These are phyloP conservation scores for Lachnum nothofagi DNA, from an alignment of 2,329 filamentous ascomycete species.

Conservation along the genomic window DNA sequence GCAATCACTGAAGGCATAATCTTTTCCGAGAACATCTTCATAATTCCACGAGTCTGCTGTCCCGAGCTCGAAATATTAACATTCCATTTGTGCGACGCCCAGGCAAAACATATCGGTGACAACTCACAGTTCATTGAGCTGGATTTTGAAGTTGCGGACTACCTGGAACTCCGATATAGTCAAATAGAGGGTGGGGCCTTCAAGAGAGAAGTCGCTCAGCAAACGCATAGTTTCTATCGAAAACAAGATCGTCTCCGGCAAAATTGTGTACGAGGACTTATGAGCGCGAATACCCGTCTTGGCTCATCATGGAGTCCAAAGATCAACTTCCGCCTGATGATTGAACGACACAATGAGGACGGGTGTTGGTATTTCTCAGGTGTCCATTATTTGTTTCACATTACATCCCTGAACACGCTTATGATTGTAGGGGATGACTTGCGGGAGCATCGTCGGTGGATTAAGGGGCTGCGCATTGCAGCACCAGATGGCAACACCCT, in stretches of 20 bases:
- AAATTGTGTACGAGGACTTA: too few relatives aligned
- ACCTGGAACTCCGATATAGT: neutral
- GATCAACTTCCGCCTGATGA: too few relatives aligned
- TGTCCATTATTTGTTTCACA: too few relatives aligned
- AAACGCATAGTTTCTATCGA: too few relatives aligned
- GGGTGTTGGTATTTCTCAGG: too few relatives aligned
- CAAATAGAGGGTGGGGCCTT: too few relatives aligned
- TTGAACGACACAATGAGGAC: too few relatives aligned
- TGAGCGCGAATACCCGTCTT: too few relatives aligned
- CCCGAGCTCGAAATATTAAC: neutral
- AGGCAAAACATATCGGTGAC: neutral
- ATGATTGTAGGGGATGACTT: neutral
- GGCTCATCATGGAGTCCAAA: too few relatives aligned
- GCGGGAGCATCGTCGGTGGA: neutral
- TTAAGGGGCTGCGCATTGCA: neutral
- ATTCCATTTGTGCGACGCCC: neutral
- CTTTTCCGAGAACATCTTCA: neutral
- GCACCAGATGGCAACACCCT: neutral
- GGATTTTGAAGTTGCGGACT: neutral
- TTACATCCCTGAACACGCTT: too few relatives aligned
- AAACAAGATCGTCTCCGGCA: too few relatives aligned
- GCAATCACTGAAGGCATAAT: neutral
- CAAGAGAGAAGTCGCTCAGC: too few relatives aligned
- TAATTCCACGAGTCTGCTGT: neutral
- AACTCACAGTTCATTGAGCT: neutral